Conservation (phyloP, 331 rosid genomes). For the Rosa hybrid region DNA sequence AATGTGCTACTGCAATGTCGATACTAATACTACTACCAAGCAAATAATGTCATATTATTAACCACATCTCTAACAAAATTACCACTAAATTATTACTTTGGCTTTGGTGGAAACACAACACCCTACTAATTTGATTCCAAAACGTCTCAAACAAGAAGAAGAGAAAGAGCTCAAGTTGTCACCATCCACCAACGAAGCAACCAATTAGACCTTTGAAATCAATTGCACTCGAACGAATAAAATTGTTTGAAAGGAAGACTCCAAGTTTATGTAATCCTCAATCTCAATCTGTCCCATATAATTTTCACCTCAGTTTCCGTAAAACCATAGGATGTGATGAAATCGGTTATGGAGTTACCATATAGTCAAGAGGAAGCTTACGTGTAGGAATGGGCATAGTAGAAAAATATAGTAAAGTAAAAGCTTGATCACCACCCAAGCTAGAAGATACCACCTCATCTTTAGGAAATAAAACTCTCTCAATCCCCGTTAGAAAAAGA, state of each 20-base stretch:
- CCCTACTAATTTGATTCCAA: not conserved
- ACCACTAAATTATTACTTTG: no score
- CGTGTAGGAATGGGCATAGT: slow-evolving; percentile 28
- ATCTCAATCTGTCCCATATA: not conserved
- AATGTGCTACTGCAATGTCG: no score
- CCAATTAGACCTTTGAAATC: not conserved
- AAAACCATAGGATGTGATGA: slow-evolving; percentile 20
- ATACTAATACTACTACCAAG: not conserved
- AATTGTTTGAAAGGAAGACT: not conserved
- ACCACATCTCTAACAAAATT: not conserved
- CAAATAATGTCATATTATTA: no score
- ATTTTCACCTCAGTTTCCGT: slow-evolving; percentile 28
- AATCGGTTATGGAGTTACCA: slow-evolving; percentile 17
- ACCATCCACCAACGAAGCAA: slow-evolving; percentile 15
- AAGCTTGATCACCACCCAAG: slow-evolving; percentile 32
- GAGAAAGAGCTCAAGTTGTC: not conserved
- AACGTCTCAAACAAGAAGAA: slow-evolving; percentile 8
- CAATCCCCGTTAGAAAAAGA: not conserved
- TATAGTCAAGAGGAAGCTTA: slow-evolving; percentile 20
- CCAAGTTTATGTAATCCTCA: not conserved
- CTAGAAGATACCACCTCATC: slow-evolving; percentile 52
- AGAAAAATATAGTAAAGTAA: slow-evolving; percentile 11
- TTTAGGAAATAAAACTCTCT: slow-evolving; percentile 29
- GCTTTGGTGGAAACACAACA: not conserved
- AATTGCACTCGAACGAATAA: not conserved